Percentiles rank a stretch among this genome's conserved stretches.
These are phyloP conservation scores for Jatropha curcas DNA, from an alignment of 345 rosid genomes.

Conservation along the genomic window DNA sequence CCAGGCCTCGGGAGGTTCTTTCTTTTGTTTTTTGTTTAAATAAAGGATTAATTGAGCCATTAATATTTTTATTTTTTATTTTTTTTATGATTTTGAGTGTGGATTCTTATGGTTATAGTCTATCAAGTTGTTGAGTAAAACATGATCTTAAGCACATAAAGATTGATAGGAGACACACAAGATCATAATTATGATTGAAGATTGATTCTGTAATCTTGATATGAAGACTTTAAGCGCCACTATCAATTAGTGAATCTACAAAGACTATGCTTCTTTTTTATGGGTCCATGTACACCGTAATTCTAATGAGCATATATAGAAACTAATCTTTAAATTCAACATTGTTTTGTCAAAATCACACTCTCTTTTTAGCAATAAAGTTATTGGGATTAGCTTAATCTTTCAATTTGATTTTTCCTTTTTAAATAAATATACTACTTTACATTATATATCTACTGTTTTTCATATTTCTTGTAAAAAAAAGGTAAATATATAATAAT, in stretches of 20 bases:
- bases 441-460: too few species aligned
- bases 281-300: not conserved
- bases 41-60: too few species aligned
- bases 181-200: conserved; percentile 11
- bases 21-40: too few species aligned
- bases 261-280: not conserved
- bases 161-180: conserved; percentile 14
- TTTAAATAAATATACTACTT: too few species aligned
- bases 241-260: not conserved
- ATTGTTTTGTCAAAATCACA: not conserved
- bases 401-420: too few species aligned
- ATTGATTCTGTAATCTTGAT: conserved; percentile 7
- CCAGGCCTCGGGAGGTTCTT: too few species aligned
- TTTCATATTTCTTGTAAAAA: too few species aligned
- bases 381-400: not conserved
- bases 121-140: not conserved
- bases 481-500: too few species aligned
- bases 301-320: not conserved
- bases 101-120: not conserved
- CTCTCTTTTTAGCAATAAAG: not conserved
- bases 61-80: too few species aligned
- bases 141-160: not conserved
- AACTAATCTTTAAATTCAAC: not conserved
- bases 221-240: conserved; percentile 9
- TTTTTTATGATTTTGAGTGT: not conserved